These are phyloP conservation scores for Ceratocystis variospora DNA, from an alignment of 2,329 filamentous ascomycete genomes.

Conservation along the genomic window DNA sequence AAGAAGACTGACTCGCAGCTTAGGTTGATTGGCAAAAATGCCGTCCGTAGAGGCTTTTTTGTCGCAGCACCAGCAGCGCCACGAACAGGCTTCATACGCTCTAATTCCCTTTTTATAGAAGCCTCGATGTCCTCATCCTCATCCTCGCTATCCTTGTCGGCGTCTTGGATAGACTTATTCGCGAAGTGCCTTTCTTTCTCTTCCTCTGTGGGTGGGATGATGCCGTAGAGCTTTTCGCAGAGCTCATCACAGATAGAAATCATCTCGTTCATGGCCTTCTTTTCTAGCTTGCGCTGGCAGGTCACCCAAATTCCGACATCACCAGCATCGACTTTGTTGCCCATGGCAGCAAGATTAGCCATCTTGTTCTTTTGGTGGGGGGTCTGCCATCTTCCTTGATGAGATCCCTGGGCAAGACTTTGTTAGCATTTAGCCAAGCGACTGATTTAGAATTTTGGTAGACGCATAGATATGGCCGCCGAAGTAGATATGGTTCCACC, in stretches of 20 bases:
- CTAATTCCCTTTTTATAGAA: conserved; percentile 59
- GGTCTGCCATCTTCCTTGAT: conserved; percentile 45
- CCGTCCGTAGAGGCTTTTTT: conserved; percentile 27
- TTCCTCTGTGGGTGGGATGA: conserved; percentile 29
- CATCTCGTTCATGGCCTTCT: conserved; percentile 54
- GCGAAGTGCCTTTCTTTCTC: conserved; percentile 22
- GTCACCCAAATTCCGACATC: conserved; percentile 68
- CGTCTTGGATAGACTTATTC: conserved; percentile 20
- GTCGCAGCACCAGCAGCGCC: conserved; percentile 20
- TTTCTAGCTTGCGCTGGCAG: conserved; percentile 57
- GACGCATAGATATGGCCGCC: not conserved
- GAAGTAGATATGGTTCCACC: not conserved
- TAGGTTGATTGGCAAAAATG: conserved; percentile 40
- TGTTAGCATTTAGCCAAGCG: too few relatives aligned
- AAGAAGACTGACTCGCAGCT: conserved; percentile 51
- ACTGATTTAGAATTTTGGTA: too few relatives aligned
- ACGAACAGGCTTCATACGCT: conserved; percentile 39
- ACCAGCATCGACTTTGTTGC: conserved; percentile 45
- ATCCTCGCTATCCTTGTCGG: conserved; percentile 26
- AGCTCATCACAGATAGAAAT: conserved; percentile 53
- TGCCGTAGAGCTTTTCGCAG: conserved; percentile 46
- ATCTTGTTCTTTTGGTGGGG: conserved; percentile 42
- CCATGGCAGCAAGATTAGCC: conserved; percentile 30
- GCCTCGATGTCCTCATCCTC: conserved; percentile 55
- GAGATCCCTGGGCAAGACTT: conserved; percentile 10